phyloP scores from a whole-genome alignment of 495 filamentous ascomycete genomes.

The Aspergillus olivimuriae region DNA sequence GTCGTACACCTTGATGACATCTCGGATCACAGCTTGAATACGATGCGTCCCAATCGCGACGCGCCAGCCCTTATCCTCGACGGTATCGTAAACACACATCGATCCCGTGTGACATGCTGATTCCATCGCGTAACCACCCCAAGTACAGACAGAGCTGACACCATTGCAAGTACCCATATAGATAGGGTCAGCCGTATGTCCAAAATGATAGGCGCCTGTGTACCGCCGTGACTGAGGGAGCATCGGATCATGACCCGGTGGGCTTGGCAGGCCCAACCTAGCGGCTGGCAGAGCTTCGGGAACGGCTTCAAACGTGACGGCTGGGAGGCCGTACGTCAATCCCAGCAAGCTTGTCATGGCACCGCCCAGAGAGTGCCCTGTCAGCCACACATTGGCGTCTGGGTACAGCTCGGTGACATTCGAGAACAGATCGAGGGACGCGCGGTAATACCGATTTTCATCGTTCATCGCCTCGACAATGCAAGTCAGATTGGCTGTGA shows the following conservation, averaged over 20 bases:
- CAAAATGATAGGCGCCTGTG: slow-evolving; percentile 87
- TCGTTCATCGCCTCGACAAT: slow-evolving; percentile 64
- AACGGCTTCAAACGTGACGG: slow-evolving; percentile 83
- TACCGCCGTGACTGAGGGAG: slow-evolving; percentile 61
- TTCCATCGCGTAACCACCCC: slow-evolving; percentile 93
- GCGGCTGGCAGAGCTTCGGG: slow-evolving; percentile 82
- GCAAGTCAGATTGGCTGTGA: slow-evolving; percentile 87
- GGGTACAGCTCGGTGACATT: slow-evolving; percentile 91
- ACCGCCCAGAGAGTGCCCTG: slow-evolving; percentile 87
- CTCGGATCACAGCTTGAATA: slow-evolving; percentile 74
- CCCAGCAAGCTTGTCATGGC: slow-evolving; percentile 79
- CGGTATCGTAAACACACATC: slow-evolving; percentile 87
- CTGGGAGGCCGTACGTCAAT: slow-evolving; percentile 82
- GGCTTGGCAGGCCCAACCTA: slow-evolving; percentile 79
- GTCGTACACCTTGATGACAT: slow-evolving; percentile 79
- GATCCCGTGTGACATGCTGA: slow-evolving; percentile 81
- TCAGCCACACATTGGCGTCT: slow-evolving; percentile 75
- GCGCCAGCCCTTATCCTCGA: slow-evolving; percentile 83
- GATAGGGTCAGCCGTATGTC: slow-evolving; percentile 91
- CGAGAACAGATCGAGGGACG: slow-evolving; percentile 77
- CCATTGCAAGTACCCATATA: slow-evolving; percentile 93
- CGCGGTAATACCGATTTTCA: slow-evolving; percentile 86
- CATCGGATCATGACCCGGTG: slow-evolving; percentile 66
- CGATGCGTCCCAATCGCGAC: slow-evolving; percentile 79
- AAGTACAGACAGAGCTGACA: slow-evolving; percentile 77